Evolutionary conservation across 805 yeast species (phyloP).

Genomic region (Pachysolen tannophilus): DNA sequence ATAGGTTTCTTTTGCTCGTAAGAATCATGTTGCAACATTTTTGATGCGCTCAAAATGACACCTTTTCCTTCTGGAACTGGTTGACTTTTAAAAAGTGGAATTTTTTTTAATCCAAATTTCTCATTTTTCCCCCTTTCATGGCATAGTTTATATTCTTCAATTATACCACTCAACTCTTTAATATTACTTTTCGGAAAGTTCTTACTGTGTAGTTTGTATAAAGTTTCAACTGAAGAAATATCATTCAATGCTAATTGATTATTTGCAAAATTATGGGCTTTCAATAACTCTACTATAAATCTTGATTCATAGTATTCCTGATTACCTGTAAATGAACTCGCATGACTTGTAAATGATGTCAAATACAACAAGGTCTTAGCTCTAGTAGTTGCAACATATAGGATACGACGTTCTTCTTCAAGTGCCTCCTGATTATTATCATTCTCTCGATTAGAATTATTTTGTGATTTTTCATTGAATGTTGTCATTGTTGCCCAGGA

Average conservation of each 20-base stretch:
- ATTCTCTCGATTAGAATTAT: slow-evolving; percentile 11
- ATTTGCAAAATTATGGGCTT: neutral
- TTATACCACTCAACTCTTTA: neutral
- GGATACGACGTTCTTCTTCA: slow-evolving; percentile 82
- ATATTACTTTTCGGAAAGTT: neutral
- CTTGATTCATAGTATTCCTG: slow-evolving; percentile 4
- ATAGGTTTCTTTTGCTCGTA: too few relatives aligned
- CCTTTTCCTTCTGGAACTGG: neutral
- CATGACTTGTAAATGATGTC: slow-evolving; percentile 1
- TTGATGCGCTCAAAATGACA: neutral
- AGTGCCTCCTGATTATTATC: too few relatives aligned
- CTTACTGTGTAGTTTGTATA: neutral
- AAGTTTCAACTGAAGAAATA: neutral
- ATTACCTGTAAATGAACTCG: neutral
- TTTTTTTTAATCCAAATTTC: neutral
- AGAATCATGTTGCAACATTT: too few relatives aligned
- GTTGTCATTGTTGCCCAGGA: slow-evolving; percentile 30
- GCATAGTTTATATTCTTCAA: neutral
- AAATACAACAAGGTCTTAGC: slow-evolving; percentile 38
- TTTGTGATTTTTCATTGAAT: slow-evolving; percentile 16
- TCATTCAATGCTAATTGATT: neutral
- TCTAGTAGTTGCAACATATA: slow-evolving; percentile 85
- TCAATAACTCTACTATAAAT: slow-evolving; percentile 2
- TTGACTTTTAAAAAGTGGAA: neutral
- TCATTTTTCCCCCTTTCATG: neutral